A percentile compares a stretch with the other conserved stretches of the same genome.
Evolutionary conservation across 441 rosid genomes (phyloP).

Genomic region (Gossypium gossypioides): DNA sequence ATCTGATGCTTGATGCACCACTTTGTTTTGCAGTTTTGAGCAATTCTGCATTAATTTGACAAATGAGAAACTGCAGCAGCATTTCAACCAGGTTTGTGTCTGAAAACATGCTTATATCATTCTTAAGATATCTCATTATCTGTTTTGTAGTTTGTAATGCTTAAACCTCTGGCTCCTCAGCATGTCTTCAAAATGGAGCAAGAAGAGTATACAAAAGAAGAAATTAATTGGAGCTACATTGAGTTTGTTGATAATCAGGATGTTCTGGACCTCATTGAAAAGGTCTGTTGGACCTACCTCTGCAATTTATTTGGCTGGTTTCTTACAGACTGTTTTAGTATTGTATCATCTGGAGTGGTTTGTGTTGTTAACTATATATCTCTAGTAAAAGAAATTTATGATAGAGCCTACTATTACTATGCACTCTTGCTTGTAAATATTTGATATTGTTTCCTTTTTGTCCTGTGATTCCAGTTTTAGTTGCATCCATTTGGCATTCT

Average conservation of each 20-base stretch:
- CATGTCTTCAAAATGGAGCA: constrained; percentile 99
- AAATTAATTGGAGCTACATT: constrained; percentile 94
- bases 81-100: constrained; percentile 81
- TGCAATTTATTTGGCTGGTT: background rate
- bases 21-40: constrained; percentile 62
- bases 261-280: constrained; percentile 85
- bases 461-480: background rate
- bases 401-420: background rate
- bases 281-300: constrained; percentile 37
- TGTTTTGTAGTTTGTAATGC: constrained; percentile 13
- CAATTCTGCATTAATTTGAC: constrained; percentile 97
- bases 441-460: background rate
- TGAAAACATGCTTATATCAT: background rate
- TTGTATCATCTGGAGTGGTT: background rate
- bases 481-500: background rate
- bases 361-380: background rate
- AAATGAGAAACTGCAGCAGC: constrained; percentile 96
- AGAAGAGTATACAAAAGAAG: constrained; percentile 92
- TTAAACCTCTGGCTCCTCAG: constrained; percentile 33
- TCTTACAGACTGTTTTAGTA: background rate
- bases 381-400: background rate
- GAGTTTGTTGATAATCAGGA: constrained; percentile 94
- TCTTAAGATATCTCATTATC: constrained; percentile 11
- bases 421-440: background rate
- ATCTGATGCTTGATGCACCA: constrained; percentile 15